Percentiles rank a stretch among this genome's conserved stretches.
These are phyloP conservation scores for Pythium vanterpoolii DNA, from an alignment of 352 stramenopile species.

Conservation along the genomic window DNA sequence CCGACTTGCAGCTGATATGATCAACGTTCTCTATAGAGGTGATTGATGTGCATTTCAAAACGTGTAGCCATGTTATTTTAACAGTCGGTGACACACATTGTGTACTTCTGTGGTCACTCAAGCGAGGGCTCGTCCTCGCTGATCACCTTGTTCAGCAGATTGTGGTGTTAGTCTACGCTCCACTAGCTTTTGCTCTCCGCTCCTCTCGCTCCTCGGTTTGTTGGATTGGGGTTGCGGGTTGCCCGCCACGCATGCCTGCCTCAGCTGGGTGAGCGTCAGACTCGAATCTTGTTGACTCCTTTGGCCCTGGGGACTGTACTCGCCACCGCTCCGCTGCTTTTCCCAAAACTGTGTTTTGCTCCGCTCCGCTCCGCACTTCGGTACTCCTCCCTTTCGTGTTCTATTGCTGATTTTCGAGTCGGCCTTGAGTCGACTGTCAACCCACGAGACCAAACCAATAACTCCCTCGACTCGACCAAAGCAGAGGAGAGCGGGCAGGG, in stretches of 20 bases:
- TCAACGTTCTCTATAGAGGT: background rate
- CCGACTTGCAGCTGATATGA: background rate
- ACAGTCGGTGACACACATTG: background rate
- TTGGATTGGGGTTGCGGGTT: constrained; percentile 4
- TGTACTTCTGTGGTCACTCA: constrained; percentile 8
- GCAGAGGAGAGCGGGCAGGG: background rate
- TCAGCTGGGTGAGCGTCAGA: background rate
- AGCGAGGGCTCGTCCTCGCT: background rate
- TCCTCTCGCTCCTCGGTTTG: background rate
- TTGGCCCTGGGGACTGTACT: background rate
- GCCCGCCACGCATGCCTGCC: background rate
- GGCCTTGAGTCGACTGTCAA: background rate
- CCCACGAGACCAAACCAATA: background rate
- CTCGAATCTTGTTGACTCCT: constrained; percentile 1
- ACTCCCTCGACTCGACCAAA: background rate
- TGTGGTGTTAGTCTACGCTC: constrained; percentile 2
- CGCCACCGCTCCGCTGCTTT: no score
- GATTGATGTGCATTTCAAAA: background rate
- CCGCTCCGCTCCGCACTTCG: background rate
- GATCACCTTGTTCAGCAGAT: background rate
- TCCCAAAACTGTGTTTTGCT: no score
- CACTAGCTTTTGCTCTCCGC: background rate
- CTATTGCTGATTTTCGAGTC: background rate
- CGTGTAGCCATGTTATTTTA: constrained; percentile 2
- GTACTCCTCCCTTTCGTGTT: background rate